Evolutionary conservation across 441 rosid genomes (phyloP), one percentile per base, ranked within the genome.

Genomic region (Cnidoscolus chayamansa): DNA sequence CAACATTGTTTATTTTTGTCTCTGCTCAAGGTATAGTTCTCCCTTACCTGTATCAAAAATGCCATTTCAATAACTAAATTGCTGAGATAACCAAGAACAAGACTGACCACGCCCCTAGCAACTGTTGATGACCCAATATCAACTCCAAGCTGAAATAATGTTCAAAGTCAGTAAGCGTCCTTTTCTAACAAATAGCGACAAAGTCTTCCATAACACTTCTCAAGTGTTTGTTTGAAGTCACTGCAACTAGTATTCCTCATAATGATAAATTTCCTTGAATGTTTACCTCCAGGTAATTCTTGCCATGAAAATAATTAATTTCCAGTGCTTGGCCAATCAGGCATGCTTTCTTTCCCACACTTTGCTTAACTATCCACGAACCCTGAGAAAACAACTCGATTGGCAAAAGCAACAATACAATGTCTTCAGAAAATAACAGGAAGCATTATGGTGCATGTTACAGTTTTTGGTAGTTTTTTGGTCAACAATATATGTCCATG

Each of bases 291-390:
- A 94, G 77, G 81, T 90, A 94, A 89, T 94, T 94, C 72, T 83
- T 85, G 78, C 97, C 98, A n/a, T 49, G 90, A 77, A 92, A 90
- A 86, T 94, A 94, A 77, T 89, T 92, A 67, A 92, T 87, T 79
- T 88, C 94, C 72, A 94, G 89, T 11, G 98, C 98, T 79, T 94
- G 98, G 72, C 97, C 98, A 78, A 90, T 76, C 77, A 92, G 84
- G 83, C 98, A 94, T 47, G 97, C 97, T 84, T 92, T 94, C 83
- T 92, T 94, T 71, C 98, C 98, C 7, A 94, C 97, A 76, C 98
- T 94, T 78, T 92, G 97, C 84, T 90, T 94, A 53, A 94, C 98
- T 81, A 92, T 89, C 98, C 98, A 94, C 6, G 98, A 92, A 57
- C 98, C 98, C 98, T 94, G 85, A 72, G 72, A 70, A 81, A 81